Evolutionary conservation across 2,329 filamentous ascomycete species (phyloP), one percentile per base, ranked within the genome.

Genomic region (Hypoxylon sp.): DNA sequence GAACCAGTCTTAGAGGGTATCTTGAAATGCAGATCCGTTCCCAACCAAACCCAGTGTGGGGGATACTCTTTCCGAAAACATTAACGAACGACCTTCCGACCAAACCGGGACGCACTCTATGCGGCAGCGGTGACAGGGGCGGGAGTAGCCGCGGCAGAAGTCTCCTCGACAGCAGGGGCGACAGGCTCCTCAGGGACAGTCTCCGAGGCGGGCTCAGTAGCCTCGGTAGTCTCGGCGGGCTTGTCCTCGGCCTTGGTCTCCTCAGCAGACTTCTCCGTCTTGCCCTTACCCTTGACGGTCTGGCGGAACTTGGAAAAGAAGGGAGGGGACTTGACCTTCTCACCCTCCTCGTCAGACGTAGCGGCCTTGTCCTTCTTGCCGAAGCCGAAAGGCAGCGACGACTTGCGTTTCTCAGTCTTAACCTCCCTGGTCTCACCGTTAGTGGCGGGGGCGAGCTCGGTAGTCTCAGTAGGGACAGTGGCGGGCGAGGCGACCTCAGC

Each of bases 391-490:
- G 85, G 84, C 7, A 87, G 79, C 74, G 94, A 89, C 70, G 92
- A 95, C 79, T 89, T 88, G 79, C 93, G 91, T 91, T 96, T 97
- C 79, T 87, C 84, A 49, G 78, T 78, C 88, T 92, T 93, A 71
- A 87, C 85, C 79, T 87, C 87, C 78, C 87, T 87, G 58, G 80
- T 70, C 79, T 89, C 87, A 63, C 81, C 81, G 52, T 82, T 82
- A 70, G 79, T 79, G 62, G 78, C 79, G 63, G 81, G 80, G 30
- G 77, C 70, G 62, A 68, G 74, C 71, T 86, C 84, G 3, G 80
- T 77, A 20, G 79, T 79, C 76, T 86, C 83, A 39, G 80, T 75
- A 26, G 81, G 79, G 60, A 77, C 80, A n/a, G 79, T 79, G 49
- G 79, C 78, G 50, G 83, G 81, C 58, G 77, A 81, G 50, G 79